phyloP scores from a whole-genome alignment of 208 protist genomes.

The Wallacemonas collosoma region DNA sequence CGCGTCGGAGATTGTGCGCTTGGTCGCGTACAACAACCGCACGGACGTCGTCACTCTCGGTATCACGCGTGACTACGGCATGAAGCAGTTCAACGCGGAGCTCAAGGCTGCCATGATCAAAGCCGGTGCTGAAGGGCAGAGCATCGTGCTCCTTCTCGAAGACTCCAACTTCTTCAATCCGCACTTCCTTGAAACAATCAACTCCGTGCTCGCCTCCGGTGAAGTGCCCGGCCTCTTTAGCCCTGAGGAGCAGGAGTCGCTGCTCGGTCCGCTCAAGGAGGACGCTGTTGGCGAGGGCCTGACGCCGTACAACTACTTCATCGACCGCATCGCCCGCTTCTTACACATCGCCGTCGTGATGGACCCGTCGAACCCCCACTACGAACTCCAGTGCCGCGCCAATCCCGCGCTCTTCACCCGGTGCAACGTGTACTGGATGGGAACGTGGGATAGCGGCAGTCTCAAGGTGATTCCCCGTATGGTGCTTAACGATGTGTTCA shows the following conservation, averaged over 20 bases:
- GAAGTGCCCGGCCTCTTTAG: conserved; percentile 97
- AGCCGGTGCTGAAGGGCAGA: conserved; percentile 91
- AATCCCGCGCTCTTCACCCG: conserved; percentile 97
- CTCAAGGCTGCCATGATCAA: conserved; percentile 92
- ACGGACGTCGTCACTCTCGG: conserved; percentile 91
- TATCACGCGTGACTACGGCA: conserved; percentile 90
- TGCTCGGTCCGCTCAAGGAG: conserved; percentile 93
- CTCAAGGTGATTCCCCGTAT: conserved; percentile 92
- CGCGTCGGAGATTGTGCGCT: conserved; percentile 84
- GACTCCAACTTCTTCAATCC: conserved; percentile 94
- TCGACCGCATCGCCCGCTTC: conserved; percentile 88
- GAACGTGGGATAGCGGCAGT: conserved; percentile 89
- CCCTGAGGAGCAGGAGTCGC: conserved; percentile 95
- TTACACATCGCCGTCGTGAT: conserved; percentile 96
- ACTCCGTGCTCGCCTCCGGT: conserved; percentile 96
- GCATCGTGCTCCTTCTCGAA: conserved; percentile 94
- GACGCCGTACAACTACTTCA: conserved; percentile 90
- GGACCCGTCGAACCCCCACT: conserved; percentile 94
- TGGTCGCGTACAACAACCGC: conserved; percentile 92
- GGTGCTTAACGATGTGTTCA: conserved; percentile 77
- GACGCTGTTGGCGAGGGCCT: conserved; percentile 85
- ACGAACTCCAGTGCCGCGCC: conserved; percentile 90
- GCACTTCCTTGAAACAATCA: conserved; percentile 93
- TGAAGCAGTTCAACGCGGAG: conserved; percentile 95
- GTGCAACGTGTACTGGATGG: conserved; percentile 97